These are phyloP conservation scores for Penicillium soppii DNA, from an alignment of 495 filamentous ascomycete genomes.

Conservation along the genomic window DNA sequence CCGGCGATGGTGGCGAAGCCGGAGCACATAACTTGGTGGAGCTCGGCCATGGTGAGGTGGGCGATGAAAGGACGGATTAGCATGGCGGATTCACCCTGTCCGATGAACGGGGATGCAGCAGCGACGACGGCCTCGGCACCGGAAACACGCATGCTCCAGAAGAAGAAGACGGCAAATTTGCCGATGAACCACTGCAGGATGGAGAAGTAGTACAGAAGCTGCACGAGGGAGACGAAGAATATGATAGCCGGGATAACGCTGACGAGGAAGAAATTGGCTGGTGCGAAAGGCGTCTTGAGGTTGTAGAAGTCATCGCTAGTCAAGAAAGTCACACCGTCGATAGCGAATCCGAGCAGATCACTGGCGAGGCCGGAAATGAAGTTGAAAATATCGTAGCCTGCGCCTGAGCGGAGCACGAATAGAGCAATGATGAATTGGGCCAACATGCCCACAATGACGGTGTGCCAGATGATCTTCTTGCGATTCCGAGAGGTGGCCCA, in stretches of 20 bases:
- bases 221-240: conserved; percentile 87
- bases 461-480: conserved; percentile 60
- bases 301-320: conserved; percentile 46
- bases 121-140: conserved; percentile 90
- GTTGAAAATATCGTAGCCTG: conserved; percentile 81
- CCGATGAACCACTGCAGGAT: conserved; percentile 82
- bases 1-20: conserved; percentile 69
- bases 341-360: conserved; percentile 68
- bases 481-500: conserved; percentile 71
- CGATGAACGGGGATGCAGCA: conserved; percentile 91
- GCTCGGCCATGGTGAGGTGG: conserved; percentile 77
- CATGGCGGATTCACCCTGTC: conserved; percentile 92
- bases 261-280: conserved; percentile 63
- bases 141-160: conserved; percentile 86
- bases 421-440: conserved; percentile 84
- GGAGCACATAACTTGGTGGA: conserved; percentile 89
- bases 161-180: conserved; percentile 88
- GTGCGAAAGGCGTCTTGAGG: conserved; percentile 14
- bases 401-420: conserved; percentile 77
- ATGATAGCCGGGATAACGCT: conserved; percentile 79
- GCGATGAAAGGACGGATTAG: conserved; percentile 83
- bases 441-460: conserved; percentile 86
- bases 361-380: conserved; percentile 74
- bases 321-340: conserved; percentile 68
- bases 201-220: conserved; percentile 75